Conservation (phyloP, 176 grass and related monocot genomes). For the Oryza meyeriana region DNA sequence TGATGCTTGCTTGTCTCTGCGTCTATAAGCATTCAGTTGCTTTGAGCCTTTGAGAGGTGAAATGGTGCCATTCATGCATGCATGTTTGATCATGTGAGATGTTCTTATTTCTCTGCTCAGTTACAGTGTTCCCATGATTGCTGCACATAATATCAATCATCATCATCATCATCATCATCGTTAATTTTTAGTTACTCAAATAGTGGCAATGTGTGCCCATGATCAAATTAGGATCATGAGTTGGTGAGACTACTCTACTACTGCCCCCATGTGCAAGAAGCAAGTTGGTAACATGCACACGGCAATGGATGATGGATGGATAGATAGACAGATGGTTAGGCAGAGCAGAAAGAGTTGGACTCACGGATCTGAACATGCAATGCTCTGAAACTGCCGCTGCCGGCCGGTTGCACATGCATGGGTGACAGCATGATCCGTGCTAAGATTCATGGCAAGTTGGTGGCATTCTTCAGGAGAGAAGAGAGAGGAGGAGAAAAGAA, state of each 20-base stretch:
- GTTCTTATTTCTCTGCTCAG: neutral
- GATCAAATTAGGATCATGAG: neutral
- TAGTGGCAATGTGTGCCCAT: neutral
- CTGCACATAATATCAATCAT: neutral
- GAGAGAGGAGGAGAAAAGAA: neutral
- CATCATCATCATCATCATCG: neutral
- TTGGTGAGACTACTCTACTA: neutral
- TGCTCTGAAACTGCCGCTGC: too few relatives aligned
- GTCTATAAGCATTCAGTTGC: neutral
- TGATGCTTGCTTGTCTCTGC: neutral
- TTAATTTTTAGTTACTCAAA: neutral
- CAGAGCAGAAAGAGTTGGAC: neutral
- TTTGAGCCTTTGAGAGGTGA: neutral
- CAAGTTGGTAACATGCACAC: conserved; percentile 25
- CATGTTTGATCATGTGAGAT: neutral
- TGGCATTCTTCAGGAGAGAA: too few relatives aligned
- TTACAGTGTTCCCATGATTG: neutral
- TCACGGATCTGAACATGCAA: conserved; percentile 34
- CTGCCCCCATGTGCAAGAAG: neutral
- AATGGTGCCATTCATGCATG: neutral
- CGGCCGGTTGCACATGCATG: neutral
- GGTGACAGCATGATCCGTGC: neutral
- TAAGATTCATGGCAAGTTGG: neutral
- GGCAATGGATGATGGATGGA: neutral
- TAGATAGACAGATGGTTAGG: neutral